These are phyloP conservation scores for Citrus glauca DNA, from an alignment of 345 rosid genomes.

Conservation along the genomic window DNA sequence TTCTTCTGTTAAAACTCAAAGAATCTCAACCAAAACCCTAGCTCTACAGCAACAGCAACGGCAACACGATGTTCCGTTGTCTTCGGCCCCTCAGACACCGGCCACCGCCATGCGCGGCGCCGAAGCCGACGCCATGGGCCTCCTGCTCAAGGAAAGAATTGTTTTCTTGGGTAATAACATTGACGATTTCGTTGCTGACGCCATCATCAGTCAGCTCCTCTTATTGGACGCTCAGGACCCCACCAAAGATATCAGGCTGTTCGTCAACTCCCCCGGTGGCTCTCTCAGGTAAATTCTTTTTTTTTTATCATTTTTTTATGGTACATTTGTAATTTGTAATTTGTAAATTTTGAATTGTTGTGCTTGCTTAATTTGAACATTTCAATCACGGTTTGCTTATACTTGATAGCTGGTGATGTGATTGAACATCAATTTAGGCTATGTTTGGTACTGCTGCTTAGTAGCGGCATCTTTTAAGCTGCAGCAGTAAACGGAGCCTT, in stretches of 20 bases:
- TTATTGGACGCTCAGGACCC: conserved; percentile 92
- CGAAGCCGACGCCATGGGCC: conserved; percentile 82
- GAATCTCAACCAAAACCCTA: conserved; percentile 28
- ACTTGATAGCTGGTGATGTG: not conserved
- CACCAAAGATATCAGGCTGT: conserved; percentile 81
- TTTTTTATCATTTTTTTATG: not conserved
- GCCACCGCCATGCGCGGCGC: conserved; percentile 68
- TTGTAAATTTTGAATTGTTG: not conserved
- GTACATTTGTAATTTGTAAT: not conserved
- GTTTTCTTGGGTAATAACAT: conserved; percentile 72
- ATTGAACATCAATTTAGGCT: not conserved
- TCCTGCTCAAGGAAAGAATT: conserved; percentile 76
- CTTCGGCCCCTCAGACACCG: conserved; percentile 51
- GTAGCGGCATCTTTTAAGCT: too few species aligned
- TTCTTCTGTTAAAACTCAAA: conserved; percentile 32
- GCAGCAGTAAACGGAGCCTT: too few species aligned
- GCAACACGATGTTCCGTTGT: not conserved
- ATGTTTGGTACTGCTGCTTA: too few species aligned
- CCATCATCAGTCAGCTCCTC: conserved; percentile 76
- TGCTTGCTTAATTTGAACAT: not conserved
- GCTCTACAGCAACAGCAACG: conserved; percentile 4
- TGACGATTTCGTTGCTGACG: conserved; percentile 87
- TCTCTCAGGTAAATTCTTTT: conserved; percentile 61
- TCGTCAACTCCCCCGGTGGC: conserved; percentile 82
- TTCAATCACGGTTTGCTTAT: too few species aligned